phyloP scores from a whole-genome alignment of 768 basidiomycete species.

The Tulasnella sp. region DNA sequence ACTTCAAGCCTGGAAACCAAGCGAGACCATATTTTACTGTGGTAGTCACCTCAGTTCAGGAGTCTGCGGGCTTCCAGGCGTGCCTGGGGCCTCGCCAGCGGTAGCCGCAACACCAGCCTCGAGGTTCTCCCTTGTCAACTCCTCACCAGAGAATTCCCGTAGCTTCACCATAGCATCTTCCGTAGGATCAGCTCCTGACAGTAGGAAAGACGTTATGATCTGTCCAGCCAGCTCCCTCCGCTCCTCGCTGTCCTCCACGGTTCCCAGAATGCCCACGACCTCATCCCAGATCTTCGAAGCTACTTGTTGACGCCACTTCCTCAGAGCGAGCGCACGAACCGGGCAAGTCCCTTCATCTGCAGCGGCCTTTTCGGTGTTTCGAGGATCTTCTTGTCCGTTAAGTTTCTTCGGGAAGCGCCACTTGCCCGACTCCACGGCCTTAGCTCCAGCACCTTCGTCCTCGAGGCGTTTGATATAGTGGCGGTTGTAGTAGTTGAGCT shows the following conservation, averaged over 20 bases:
- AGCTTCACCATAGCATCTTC: background rate
- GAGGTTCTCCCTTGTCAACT: background rate
- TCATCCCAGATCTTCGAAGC: background rate
- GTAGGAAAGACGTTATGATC: background rate
- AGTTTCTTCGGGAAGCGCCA: background rate
- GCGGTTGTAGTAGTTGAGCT: slow-evolving; percentile 1
- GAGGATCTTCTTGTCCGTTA: background rate
- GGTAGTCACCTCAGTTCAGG: background rate
- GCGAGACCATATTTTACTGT: background rate
- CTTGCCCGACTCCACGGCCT: background rate
- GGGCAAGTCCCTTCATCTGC: background rate
- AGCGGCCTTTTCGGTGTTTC: background rate
- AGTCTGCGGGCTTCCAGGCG: background rate
- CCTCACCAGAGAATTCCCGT: background rate
- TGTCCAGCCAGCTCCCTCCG: background rate
- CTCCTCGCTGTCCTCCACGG: background rate
- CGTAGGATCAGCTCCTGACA: background rate
- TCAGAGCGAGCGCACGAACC: background rate
- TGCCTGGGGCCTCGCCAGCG: background rate
- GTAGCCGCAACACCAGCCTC: background rate
- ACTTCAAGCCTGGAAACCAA: background rate
- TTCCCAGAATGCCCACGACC: background rate
- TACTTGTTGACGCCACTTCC: slow-evolving; percentile 1
- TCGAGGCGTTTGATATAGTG: background rate
- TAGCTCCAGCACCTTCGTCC: slow-evolving; percentile 1